Base-by-base conservation (phyloP, 768 basidiomycete species). In the Asterophora lycoperdoides region DNA sequence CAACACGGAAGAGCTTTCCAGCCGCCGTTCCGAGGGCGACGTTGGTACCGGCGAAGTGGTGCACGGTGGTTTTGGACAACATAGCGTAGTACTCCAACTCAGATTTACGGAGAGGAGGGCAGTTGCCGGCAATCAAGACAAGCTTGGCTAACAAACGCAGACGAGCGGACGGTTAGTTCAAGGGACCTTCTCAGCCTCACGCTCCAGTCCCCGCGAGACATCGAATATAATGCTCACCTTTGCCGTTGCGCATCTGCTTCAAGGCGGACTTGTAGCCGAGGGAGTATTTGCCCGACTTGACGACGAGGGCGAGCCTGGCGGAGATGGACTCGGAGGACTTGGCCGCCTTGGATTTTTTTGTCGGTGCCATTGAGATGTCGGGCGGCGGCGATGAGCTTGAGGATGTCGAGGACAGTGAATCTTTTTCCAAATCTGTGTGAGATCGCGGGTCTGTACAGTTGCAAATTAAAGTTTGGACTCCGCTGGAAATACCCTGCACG, bases 81-180 rank as follows among this genome's bases (percentile, higher is more conserved):
- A 96, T 96, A 75, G 93, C 96, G 68, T 98, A 99, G 80, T 98
- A 99, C 78, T 99, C 96, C 51, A 99, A 80, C 79, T 99, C 96
- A 53, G 95, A 97, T 72, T 96, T 96, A 71, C 96, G 92, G 55
- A 99, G 83, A 55, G 96, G 96, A 50, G 96, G 96, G 77, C 93
- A 96, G 77, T 99, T 99, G 60, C 93, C 94, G 63, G 95, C 93
- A 66, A 99, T 96, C 70, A 99, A 76, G 66, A 99, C 87, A 60
- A 99, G 91, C 76, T 96, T 98, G 72, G 95, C 95, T 99, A 65
- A 44, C 23, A 6, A 23, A 23, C 23, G 23, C 3, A 23, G 3
- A 63, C 56, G 65, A 54, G 59, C 41, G 53, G 20, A 52, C 36
- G 8, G 72, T 92, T 67, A 92, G 89, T 73, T 70, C 71, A 81